These are phyloP conservation scores for Oryza longistaminata DNA, from an alignment of 176 grass and related monocot species.

Conservation along the genomic window DNA sequence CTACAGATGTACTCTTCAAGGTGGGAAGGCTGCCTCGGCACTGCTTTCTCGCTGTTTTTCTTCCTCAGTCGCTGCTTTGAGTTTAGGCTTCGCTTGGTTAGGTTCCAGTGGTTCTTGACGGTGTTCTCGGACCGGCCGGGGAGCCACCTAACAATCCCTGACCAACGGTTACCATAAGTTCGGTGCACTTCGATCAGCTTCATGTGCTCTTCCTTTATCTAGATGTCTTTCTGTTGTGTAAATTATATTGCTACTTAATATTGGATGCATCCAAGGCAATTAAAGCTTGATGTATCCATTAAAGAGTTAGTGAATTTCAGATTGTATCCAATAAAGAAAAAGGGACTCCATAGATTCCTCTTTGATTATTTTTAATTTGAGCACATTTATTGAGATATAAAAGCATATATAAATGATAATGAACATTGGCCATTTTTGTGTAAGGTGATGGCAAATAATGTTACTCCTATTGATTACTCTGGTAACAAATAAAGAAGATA, in stretches of 20 bases:
- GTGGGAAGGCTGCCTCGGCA: conserved; percentile 22
- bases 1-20: conserved; percentile 16
- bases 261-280: too few relatives aligned
- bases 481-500: too few relatives aligned
- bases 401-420: too few relatives aligned
- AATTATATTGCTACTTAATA: background rate
- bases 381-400: background rate
- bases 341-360: background rate
- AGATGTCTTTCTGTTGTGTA: conserved; percentile 53
- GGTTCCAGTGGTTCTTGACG: conserved; percentile 91
- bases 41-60: conserved; percentile 33
- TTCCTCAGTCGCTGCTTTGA: conserved; percentile 51
- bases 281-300: too few relatives aligned
- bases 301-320: background rate
- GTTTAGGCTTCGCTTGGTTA: conserved; percentile 54
- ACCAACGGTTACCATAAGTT: conserved; percentile 62
- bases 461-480: too few relatives aligned
- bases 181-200: conserved; percentile 51
- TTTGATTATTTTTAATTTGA: background rate
- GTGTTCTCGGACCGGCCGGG: conserved; percentile 64
- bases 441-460: too few relatives aligned
- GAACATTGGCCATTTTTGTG: too few relatives aligned
- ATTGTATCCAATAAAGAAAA: background rate
- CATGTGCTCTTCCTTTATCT: conserved; percentile 63
- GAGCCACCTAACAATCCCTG: conserved; percentile 49